These are phyloP conservation scores for Herpetomonas tarakana DNA, from an alignment of 208 protist species.

Conservation along the genomic window DNA sequence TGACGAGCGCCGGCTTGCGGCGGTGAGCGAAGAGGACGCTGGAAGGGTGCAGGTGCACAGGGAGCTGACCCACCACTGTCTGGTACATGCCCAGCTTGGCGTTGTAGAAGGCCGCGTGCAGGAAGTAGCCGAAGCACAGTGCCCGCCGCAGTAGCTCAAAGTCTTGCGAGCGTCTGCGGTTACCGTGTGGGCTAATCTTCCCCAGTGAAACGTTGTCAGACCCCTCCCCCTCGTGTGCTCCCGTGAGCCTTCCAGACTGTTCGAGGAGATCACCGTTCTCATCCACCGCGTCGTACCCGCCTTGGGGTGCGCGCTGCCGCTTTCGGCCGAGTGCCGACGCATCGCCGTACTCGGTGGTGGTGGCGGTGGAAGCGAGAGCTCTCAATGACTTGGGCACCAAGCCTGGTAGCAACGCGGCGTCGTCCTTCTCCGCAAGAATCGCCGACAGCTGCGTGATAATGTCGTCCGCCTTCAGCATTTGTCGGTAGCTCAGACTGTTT, in stretches of 20 bases:
- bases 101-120: slow-evolving; percentile 89
- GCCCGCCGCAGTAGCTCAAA: slow-evolving; percentile 79
- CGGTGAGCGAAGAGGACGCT: slow-evolving; percentile 84
- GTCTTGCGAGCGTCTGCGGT: slow-evolving; percentile 18
- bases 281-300: slow-evolving; percentile 6
- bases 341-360: not conserved
- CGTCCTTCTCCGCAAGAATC: slow-evolving; percentile 60
- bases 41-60: slow-evolving; percentile 85
- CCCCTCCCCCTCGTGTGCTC: not conserved
- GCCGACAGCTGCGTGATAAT: slow-evolving; percentile 69
- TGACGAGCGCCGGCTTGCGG: slow-evolving; percentile 75
- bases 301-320: slow-evolving; percentile 7
- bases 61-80: slow-evolving; percentile 73
- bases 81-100: slow-evolving; percentile 82
- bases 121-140: slow-evolving; percentile 85
- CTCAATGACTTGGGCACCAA: slow-evolving; percentile 31
- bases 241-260: slow-evolving; percentile 15
- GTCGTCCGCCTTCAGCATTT: slow-evolving; percentile 87
- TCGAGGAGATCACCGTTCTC: slow-evolving; percentile 21
- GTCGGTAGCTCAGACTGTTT: slow-evolving; percentile 70
- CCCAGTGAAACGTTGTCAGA: not conserved
- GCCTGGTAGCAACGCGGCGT: slow-evolving; percentile 35
- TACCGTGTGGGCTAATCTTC: not conserved
- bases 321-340: not conserved
- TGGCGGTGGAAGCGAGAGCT: not conserved